Evolutionary conservation across 371 early-diverging fungal genomes (phyloP).

Genomic region (Mortierella sp.): DNA sequence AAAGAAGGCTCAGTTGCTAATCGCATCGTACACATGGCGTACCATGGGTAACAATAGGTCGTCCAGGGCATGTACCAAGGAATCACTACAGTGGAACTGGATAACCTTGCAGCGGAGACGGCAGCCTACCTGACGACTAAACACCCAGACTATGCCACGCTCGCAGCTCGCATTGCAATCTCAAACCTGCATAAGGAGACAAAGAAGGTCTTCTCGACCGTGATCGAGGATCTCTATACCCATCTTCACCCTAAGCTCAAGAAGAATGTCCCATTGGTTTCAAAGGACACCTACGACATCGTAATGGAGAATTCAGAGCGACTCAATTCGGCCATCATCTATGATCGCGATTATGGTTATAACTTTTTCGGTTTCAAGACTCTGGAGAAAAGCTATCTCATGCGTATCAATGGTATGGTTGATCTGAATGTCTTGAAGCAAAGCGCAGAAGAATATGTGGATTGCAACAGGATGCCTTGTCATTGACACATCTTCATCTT

Average conservation of each 20-base stretch:
- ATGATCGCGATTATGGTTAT: conserved; percentile 97
- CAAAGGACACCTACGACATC: conserved; percentile 78
- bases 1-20: conserved; percentile 13
- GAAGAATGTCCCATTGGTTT: conserved; percentile 88
- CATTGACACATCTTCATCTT: background rate
- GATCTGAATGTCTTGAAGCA: no score
- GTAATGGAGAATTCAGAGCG: conserved; percentile 83
- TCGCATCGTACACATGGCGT: background rate
- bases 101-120: conserved; percentile 97
- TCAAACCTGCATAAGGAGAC: conserved; percentile 98
- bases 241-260: conserved; percentile 90
- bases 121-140: conserved; percentile 97
- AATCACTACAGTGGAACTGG: conserved; percentile 97
- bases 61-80: conserved; percentile 97
- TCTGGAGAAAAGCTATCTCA: conserved; percentile 95
- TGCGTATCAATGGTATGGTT: conserved; percentile 81
- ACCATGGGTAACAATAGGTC: conserved; percentile 66
- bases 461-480: no score
- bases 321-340: conserved; percentile 93
- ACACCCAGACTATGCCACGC: conserved; percentile 97
- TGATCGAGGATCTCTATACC: conserved; percentile 87
- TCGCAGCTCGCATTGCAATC: conserved; percentile 98
- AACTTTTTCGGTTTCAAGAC: conserved; percentile 99
- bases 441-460: no score
- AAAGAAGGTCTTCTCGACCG: conserved; percentile 90